Evolutionary conservation across 2,329 filamentous ascomycete species (phyloP).

Genomic region (Apiospora pterosperma): DNA sequence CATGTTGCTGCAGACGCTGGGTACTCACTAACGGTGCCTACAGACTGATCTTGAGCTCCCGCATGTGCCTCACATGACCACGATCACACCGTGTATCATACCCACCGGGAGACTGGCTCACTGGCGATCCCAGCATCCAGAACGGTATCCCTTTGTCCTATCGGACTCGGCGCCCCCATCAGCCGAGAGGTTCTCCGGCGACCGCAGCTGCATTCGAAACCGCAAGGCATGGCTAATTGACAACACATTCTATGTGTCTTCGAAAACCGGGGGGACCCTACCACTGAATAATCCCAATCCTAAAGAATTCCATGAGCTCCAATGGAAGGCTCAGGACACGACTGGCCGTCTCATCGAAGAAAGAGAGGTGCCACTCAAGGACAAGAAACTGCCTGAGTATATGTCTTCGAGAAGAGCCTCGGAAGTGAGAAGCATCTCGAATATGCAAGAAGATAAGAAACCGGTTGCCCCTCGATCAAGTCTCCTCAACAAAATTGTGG

Average conservation of each 20-base stretch:
- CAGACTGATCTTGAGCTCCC: conserved; percentile 41
- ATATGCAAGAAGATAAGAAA: conserved; percentile 14
- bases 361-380: conserved; percentile 22
- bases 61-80: conserved; percentile 44
- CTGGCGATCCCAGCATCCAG: conserved; percentile 34
- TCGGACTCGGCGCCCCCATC: conserved; percentile 33
- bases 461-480: conserved; percentile 17
- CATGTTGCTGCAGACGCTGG: neutral
- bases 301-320: conserved; percentile 37
- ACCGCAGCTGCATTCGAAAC: conserved; percentile 33
- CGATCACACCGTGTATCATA: conserved; percentile 37
- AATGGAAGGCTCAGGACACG: conserved; percentile 31
- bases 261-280: conserved; percentile 33
- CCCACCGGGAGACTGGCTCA: conserved; percentile 33
- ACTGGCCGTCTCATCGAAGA: conserved; percentile 33
- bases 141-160: conserved; percentile 36
- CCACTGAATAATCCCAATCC: conserved; percentile 34
- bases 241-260: conserved; percentile 39
- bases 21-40: neutral
- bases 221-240: conserved; percentile 41
- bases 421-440: conserved; percentile 16
- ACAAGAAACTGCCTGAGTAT: conserved; percentile 14
- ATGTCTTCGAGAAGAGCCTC: conserved; percentile 14
- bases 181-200: conserved; percentile 18
- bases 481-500: conserved; percentile 18